A percentile compares a stretch with the other conserved stretches of the same genome.
Conservation (phyloP, 1,139 yeast genomes). For the Sugiyamaella neomexicana region DNA sequence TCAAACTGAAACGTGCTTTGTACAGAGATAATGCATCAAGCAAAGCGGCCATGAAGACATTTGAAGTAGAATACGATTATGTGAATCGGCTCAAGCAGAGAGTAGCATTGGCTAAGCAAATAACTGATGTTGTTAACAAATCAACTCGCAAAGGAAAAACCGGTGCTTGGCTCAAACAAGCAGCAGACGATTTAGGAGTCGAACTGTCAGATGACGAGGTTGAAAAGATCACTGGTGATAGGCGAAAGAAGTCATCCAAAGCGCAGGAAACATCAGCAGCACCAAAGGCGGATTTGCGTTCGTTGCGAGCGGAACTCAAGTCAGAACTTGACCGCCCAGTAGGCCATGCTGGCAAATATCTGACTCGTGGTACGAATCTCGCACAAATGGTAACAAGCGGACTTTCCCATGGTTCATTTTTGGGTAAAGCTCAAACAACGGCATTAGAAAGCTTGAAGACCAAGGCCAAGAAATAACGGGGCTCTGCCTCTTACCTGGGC, state of each 20-base stretch:
- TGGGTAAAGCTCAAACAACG: constrained; percentile 67
- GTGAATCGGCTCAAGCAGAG: constrained; percentile 70
- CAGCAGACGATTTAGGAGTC: constrained; percentile 90
- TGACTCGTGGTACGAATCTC: constrained; percentile 84
- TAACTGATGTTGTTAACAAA: constrained; percentile 70
- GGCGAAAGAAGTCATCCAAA: constrained; percentile 48
- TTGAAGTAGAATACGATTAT: constrained; percentile 78
- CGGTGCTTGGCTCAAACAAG: constrained; percentile 78
- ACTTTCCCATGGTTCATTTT: constrained; percentile 62
- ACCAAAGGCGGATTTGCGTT: constrained; percentile 43
- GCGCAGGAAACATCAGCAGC: not conserved
- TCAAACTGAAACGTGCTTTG: constrained; percentile 67
- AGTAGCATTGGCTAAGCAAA: constrained; percentile 62
- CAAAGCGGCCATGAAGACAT: constrained; percentile 53
- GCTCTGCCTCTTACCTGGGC: too few species aligned
- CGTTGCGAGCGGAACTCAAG: constrained; percentile 56
- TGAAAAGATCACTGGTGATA: constrained; percentile 42
- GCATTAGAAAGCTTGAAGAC: constrained; percentile 66
- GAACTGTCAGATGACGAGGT: constrained; percentile 60
- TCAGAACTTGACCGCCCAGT: constrained; percentile 58
- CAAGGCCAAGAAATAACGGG: constrained; percentile 24
- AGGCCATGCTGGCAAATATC: constrained; percentile 54
- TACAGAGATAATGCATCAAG: constrained; percentile 35
- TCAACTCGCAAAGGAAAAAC: constrained; percentile 66
- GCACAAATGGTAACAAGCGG: constrained; percentile 84